Conservation (phyloP, 192 early-diverging fungal genomes). For the Coemansia sp. region DNA sequence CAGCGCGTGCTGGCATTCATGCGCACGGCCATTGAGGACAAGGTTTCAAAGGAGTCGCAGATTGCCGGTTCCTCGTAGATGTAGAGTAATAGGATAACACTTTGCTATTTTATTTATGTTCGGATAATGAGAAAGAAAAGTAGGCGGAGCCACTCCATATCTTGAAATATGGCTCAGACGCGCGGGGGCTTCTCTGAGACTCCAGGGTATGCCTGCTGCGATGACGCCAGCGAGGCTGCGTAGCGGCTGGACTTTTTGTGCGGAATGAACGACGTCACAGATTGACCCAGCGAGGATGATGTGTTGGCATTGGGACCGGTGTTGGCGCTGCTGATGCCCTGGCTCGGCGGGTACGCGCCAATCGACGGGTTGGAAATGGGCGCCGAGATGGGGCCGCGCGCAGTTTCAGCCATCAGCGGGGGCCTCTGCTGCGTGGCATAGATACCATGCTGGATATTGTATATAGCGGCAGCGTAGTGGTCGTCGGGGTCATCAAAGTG, state of each 20-base stretch:
- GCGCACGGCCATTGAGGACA: conserved; percentile 62
- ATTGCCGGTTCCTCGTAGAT: conserved; percentile 10
- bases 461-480: conserved; percentile 29
- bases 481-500: conserved; percentile 45
- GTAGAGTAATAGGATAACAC: background rate
- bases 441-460: conserved; percentile 34
- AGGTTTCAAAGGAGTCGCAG: conserved; percentile 34
- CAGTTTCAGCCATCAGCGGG: background rate
- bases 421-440: conserved; percentile 11
- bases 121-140: background rate
- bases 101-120: background rate
- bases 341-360: conserved; percentile 17
- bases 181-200: conserved; percentile 24
- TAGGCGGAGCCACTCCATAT: background rate
- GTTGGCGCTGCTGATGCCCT: conserved; percentile 23
- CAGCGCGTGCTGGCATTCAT: conserved; percentile 63
- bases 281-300: background rate
- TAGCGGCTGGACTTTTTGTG: background rate
- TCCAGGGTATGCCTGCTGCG: background rate
- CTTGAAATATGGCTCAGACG: background rate
- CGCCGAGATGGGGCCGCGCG: conserved; percentile 12
- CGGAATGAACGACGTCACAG: conserved; percentile 5
- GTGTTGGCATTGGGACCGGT: background rate
- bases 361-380: conserved; percentile 16
- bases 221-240: conserved; percentile 12